Base-by-base conservation (phyloP, 2,329 filamentous ascomycete species). In the Blastomyces percursus region DNA sequence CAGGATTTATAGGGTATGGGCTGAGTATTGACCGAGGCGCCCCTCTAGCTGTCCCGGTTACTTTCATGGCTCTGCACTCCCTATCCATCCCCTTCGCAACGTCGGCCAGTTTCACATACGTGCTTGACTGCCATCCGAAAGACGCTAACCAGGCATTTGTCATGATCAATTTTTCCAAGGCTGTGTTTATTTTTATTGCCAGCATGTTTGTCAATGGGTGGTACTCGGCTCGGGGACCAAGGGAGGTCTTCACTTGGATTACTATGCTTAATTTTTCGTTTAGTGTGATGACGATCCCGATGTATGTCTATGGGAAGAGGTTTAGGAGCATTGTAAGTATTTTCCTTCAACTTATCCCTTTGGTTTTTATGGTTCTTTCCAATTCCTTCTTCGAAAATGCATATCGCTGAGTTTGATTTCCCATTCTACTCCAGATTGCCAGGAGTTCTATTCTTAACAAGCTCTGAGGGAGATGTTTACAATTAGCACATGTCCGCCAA, bases 141-240 rank as follows among this genome's bases (percentile, higher is more conserved):
- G 74, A 76, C 64, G 74, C 74, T 1, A 75, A 75, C 46, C 74
- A 76, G 60, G 75, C 75, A 2, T 76, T 76, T 50, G 75, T 77
- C 7, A 77, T 73, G 0, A 77, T 77, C 68, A 76, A 76, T 58
- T 77, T 76, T 62, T 69, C 72, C 0, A 77, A 77, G 62, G 74
- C 74, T 0, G 69, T 76, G 0, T 69, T 76, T 35, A 74, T 72
- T 0, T 73, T 77, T 32, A 60, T 66, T 1, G 66, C 67, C 59
- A 70, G 66, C 51, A 61, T 66, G 30, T 70, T 65, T 62, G 66
- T 69, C 1, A 70, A 67, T 46, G 67, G 66, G 11, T 71, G 69
- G 69, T 69, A 67, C 58, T 66, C 67, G n/a, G 63, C 62, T 1
- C 68, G 72, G 21, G 70, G 69, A 3, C 63, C 69, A 0, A 67